phyloP scores from a whole-genome alignment of 495 filamentous ascomycete genomes.

The Xylaria acuta region DNA sequence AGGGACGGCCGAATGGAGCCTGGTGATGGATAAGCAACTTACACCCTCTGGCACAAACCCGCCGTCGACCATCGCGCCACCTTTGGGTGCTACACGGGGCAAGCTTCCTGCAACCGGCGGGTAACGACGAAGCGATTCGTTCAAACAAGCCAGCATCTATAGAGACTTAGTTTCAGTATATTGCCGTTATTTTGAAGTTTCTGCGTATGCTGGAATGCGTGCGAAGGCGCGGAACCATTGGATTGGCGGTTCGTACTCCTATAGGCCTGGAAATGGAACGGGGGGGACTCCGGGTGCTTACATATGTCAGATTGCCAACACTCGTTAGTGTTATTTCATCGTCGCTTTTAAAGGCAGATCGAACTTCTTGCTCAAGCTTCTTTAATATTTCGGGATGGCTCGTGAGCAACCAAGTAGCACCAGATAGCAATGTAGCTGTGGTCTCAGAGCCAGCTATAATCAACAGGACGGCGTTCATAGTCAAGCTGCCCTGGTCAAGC shows the following conservation, averaged over 20 bases:
- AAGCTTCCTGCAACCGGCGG: slow-evolving; percentile 58
- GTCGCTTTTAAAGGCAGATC: slow-evolving; percentile 52
- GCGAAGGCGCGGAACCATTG: background rate
- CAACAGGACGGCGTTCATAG: slow-evolving; percentile 46
- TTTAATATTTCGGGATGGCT: slow-evolving; percentile 50
- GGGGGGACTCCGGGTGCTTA: background rate
- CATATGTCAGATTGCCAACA: slow-evolving; percentile 56
- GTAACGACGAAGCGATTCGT: slow-evolving; percentile 65
- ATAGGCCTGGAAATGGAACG: background rate
- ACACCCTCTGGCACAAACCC: slow-evolving; percentile 50
- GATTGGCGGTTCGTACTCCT: background rate
- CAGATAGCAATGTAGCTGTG: slow-evolving; percentile 62
- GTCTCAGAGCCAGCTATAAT: slow-evolving; percentile 64
- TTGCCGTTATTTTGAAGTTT: background rate
- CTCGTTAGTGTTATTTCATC: slow-evolving; percentile 59
- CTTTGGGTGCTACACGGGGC: slow-evolving; percentile 51
- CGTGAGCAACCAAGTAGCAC: slow-evolving; percentile 58
- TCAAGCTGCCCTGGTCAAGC: slow-evolving; percentile 30
- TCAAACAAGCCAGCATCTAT: slow-evolving; percentile 57
- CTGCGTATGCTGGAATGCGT: background rate
- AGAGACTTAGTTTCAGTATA: background rate
- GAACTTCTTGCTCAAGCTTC: slow-evolving; percentile 58
- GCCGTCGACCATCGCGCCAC: slow-evolving; percentile 54
- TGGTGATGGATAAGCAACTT: slow-evolving; percentile 4
- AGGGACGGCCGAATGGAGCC: too few relatives aligned